A percentile compares a stretch with the other conserved stretches of the same genome.
Evolutionary conservation across 2,329 filamentous ascomycete genomes (phyloP).

Genomic region (Elsinoe fawcettii): DNA sequence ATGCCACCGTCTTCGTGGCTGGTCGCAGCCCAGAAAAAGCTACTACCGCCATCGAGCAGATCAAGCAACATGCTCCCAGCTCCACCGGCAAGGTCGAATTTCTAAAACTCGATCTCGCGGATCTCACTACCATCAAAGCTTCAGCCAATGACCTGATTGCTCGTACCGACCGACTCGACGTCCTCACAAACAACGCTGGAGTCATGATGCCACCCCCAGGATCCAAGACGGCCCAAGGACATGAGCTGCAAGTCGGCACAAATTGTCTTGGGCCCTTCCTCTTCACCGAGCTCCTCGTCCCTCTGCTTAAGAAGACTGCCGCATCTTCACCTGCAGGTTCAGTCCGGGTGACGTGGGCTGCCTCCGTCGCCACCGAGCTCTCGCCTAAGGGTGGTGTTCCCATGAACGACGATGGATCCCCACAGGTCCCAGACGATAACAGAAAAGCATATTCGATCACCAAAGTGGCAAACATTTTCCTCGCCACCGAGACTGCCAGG

Average conservation of each 20-base stretch:
- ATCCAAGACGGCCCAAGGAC: constrained; percentile 26
- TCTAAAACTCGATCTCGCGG: constrained; percentile 39
- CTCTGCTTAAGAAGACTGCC: constrained; percentile 24
- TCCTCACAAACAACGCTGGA: constrained; percentile 37
- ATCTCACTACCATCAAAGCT: constrained; percentile 30
- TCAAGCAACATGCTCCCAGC: constrained; percentile 32
- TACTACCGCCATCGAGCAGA: constrained; percentile 37
- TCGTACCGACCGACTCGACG: constrained; percentile 33
- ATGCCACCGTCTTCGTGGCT: constrained; percentile 50
- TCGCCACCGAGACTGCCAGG: constrained; percentile 21
- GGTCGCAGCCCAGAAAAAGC: constrained; percentile 43
- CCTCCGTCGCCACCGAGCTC: constrained; percentile 22
- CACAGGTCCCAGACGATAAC: constrained; percentile 19
- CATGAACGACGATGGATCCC: constrained; percentile 17
- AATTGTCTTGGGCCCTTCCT: constrained; percentile 31
- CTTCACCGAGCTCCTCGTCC: constrained; percentile 27
- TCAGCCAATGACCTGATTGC: constrained; percentile 30
- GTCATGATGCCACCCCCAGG: constrained; percentile 29
- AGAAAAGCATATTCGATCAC: constrained; percentile 23
- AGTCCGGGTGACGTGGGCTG: constrained; percentile 28
- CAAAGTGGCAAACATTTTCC: constrained; percentile 26
- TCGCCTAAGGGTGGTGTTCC: constrained; percentile 21
- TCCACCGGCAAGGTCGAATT: constrained; percentile 38
- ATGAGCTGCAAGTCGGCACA: constrained; percentile 31
- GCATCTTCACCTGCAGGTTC: constrained; percentile 19